Evolutionary conservation across 306 rosid genomes (phyloP), one percentile per base, ranked within the genome.

Genomic region (Sphenostylis stenocarpa): DNA sequence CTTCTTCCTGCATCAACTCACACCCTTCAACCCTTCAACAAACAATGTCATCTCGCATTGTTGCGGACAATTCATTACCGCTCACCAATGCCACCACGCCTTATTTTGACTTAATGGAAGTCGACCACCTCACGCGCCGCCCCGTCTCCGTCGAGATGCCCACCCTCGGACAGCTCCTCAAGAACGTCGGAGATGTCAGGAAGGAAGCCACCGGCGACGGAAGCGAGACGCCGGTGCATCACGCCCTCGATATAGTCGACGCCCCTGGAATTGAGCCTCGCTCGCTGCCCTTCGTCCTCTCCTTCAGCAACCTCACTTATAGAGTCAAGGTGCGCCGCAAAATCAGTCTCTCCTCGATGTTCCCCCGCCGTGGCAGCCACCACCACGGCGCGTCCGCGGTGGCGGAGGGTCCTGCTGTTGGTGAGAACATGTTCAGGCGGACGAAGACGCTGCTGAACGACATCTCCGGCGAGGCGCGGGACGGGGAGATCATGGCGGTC

Each of bases 401-500:
- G 0, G 66, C 84, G 0, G 87, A 77, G 3, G 38, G 49, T 0
- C 82, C 93, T 0, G 75, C 68, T 0, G 56, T 61, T 0, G 93
- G 85, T 0, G 98, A 89, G 44, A 74, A 77, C 1, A 33, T 86
- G 11, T 92, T 90, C 73, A 13, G 76, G 0, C 47, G 68, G 7
- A 91, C 88, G 7, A 95, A 91, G 88, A 91, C 89, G 23, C 88
- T 95, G 0, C 82, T 95, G 12, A 87, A 92, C 31, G 89, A 95
- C 44, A 89, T 95, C 79, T 91, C 96, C 33, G 98, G 99, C 9
- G 98, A 90, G 67, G 97, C 98, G 0, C 87, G 90, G 0, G 99
- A 95, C 43, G 99, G 99, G 0, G 97, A 95, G 80, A 90, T 95
- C 44, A 77, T 95, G 29, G 97, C 98, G 7, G 97, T 95, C 3